phyloP scores from a whole-genome alignment of 2,329 filamentous ascomycete species.

The Knufia petricola region DNA sequence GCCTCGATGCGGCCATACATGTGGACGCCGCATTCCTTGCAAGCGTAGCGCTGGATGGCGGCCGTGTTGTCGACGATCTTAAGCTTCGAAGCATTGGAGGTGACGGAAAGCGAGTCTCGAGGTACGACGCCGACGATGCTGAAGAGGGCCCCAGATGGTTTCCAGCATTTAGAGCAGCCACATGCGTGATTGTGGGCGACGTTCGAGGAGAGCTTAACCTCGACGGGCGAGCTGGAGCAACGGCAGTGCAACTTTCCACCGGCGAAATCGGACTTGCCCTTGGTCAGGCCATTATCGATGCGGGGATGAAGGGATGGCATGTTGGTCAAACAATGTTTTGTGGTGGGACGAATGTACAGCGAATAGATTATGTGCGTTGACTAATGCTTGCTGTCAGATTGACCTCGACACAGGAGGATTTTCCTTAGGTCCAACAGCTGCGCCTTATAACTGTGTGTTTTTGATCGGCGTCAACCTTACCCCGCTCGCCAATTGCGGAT shows the following conservation, averaged over 20 bases:
- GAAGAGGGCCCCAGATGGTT: slow-evolving; percentile 55
- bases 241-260: slow-evolving; percentile 56
- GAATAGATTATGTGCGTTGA: too few species aligned
- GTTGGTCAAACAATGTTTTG: too few species aligned
- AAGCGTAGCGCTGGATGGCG: slow-evolving; percentile 52
- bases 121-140: slow-evolving; percentile 55
- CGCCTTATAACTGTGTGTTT: too few species aligned
- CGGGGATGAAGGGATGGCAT: slow-evolving; percentile 51
- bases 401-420: too few species aligned
- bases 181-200: slow-evolving; percentile 62
- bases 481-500: too few species aligned
- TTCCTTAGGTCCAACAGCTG: too few species aligned
- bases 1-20: slow-evolving; percentile 56
- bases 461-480: too few species aligned
- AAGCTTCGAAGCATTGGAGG: slow-evolving; percentile 51
- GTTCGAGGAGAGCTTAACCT: slow-evolving; percentile 48
- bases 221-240: slow-evolving; percentile 47
- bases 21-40: slow-evolving; percentile 52
- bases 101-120: slow-evolving; percentile 44
- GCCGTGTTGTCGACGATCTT: slow-evolving; percentile 46
- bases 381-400: too few species aligned
- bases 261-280: slow-evolving; percentile 44
- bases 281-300: slow-evolving; percentile 52
- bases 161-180: slow-evolving; percentile 65
- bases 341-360: too few species aligned